Evolutionary conservation across 1,284 basidiomycete species (phyloP).

Genomic region (Puccinia triticina): DNA sequence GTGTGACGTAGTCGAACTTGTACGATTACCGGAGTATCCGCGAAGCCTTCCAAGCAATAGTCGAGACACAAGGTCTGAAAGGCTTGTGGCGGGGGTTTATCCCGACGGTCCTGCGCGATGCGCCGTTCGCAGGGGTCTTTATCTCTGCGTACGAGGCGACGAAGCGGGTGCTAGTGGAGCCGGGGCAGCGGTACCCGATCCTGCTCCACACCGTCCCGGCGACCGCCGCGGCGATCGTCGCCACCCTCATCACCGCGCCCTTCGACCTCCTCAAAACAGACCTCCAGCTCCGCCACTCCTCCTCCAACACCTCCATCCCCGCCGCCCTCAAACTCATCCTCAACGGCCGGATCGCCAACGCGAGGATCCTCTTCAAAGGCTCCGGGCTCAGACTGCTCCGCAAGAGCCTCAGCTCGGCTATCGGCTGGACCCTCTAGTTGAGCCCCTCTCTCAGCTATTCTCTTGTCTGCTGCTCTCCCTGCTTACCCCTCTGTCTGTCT

Average conservation of each 20-base stretch:
- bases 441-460: constrained; percentile 59
- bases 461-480: constrained; percentile 1
- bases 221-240: constrained; percentile 55
- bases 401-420: constrained; percentile 85
- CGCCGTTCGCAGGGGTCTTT: constrained; percentile 93
- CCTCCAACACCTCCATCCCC: constrained; percentile 59
- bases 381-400: constrained; percentile 77
- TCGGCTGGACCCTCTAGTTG: constrained; percentile 92
- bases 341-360: neutral
- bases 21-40: constrained; percentile 70
- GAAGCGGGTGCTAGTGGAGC: neutral
- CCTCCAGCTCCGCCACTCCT: constrained; percentile 53
- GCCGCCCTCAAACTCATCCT: neutral
- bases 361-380: constrained; percentile 79
- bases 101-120: constrained; percentile 87
- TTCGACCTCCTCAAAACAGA: constrained; percentile 59
- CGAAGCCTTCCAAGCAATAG: constrained; percentile 69
- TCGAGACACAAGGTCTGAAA: constrained; percentile 70
- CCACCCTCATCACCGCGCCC: constrained; percentile 57
- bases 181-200: neutral
- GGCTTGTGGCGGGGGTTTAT: constrained; percentile 86
- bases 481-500: neutral
- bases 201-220: constrained; percentile 45
- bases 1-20: constrained; percentile 69
- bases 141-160: constrained; percentile 79